Evolutionary conservation across 495 filamentous ascomycete species (phyloP).

Genomic region (Tetracladium setigerum): DNA sequence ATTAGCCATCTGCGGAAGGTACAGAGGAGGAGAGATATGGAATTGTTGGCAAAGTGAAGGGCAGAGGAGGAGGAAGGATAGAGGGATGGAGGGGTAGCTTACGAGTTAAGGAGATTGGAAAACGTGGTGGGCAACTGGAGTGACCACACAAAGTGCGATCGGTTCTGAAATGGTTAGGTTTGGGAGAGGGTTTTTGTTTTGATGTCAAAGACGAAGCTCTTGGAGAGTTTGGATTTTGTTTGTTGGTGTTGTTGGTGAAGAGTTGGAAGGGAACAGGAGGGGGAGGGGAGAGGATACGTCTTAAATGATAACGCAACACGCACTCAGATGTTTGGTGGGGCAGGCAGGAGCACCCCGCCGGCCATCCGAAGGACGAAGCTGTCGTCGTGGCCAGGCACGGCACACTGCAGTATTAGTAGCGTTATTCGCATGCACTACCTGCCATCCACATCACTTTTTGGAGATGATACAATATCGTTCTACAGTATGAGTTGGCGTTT

Average conservation of each 20-base stretch:
- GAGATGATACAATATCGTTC: too few species aligned
- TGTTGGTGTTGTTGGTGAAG: neutral
- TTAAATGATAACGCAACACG: too few species aligned
- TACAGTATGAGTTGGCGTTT: too few species aligned
- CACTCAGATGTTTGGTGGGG: too few species aligned
- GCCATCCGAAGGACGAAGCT: too few species aligned
- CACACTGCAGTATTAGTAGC: too few species aligned
- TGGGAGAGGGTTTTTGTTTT: neutral
- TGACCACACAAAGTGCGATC: slow-evolving; percentile 20
- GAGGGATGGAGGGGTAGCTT: slow-evolving; percentile 26
- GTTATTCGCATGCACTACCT: too few species aligned
- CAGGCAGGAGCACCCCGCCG: too few species aligned
- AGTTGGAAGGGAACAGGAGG: neutral
- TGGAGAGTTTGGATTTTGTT: neutral
- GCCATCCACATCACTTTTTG: too few species aligned
- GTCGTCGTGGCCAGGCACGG: too few species aligned
- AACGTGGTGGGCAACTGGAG: slow-evolving; percentile 64
- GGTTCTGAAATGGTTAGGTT: slow-evolving; percentile 3
- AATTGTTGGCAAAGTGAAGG: slow-evolving; percentile 4
- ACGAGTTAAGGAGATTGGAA: slow-evolving; percentile 88
- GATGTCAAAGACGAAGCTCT: neutral
- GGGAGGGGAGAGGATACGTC: neutral
- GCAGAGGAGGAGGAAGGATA: slow-evolving; percentile 2
- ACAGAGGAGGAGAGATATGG: slow-evolving; percentile 1
- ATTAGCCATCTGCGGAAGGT: slow-evolving; percentile 6